Percentiles rank a stretch among this genome's conserved stretches.
phyloP scores from a whole-genome alignment of 768 basidiomycete species.

The Scleroderma bovista region DNA sequence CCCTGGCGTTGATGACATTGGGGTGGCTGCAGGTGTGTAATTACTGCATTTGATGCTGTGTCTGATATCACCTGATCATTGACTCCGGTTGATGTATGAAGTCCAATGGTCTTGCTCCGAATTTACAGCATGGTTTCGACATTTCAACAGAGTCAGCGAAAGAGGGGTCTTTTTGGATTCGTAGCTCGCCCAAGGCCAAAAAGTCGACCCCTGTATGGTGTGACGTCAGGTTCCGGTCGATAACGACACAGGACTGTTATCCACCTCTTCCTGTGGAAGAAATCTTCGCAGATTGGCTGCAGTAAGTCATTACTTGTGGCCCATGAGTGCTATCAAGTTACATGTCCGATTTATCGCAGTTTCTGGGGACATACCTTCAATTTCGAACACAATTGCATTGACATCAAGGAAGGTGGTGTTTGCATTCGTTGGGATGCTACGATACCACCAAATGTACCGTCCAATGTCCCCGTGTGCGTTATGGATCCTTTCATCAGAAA shows the following conservation, averaged over 20 bases:
- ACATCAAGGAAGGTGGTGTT: constrained; percentile 39
- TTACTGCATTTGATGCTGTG: neutral
- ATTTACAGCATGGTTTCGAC: constrained; percentile 41
- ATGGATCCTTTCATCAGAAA: constrained; percentile 37
- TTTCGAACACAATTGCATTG: constrained; percentile 27
- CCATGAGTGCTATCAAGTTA: too few species aligned
- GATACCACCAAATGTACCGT: neutral
- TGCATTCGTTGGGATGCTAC: constrained; percentile 14
- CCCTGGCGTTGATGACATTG: constrained; percentile 56
- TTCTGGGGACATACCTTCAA: constrained; percentile 41
- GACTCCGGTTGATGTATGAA: constrained; percentile 20
- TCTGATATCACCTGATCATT: neutral
- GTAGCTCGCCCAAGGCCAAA: constrained; percentile 6
- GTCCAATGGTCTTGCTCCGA: constrained; percentile 43
- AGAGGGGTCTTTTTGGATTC: constrained; percentile 31
- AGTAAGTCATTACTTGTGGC: constrained; percentile 26
- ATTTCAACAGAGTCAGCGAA: constrained; percentile 3
- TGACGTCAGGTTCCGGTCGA: constrained; percentile 26
- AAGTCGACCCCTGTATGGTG: constrained; percentile 16
- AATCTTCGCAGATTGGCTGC: constrained; percentile 37
- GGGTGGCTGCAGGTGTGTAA: constrained; percentile 49
- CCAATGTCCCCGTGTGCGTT: constrained; percentile 19
- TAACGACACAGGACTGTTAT: constrained; percentile 8
- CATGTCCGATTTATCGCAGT: constrained; percentile 21
- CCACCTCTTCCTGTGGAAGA: constrained; percentile 11